Evolutionary conservation across 176 grass and related monocot species (phyloP).

Genomic region (Carex littledalei): DNA sequence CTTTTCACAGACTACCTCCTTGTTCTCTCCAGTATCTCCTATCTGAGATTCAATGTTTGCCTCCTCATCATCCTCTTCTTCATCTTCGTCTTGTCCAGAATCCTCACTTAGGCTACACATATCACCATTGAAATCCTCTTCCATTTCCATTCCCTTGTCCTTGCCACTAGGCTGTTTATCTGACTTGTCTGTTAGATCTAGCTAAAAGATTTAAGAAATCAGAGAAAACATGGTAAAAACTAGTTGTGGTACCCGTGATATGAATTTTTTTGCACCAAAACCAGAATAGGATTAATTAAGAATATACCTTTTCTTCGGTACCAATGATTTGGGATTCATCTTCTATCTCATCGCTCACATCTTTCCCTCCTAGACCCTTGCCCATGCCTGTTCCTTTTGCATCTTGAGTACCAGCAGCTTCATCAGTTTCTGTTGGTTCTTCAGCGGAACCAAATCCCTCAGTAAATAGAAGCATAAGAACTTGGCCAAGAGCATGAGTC

Average conservation of each 20-base stretch:
- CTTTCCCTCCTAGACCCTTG: slow-evolving; percentile 67
- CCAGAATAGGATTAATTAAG: background rate
- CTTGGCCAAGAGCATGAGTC: slow-evolving; percentile 60
- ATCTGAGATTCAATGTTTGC: slow-evolving; percentile 77
- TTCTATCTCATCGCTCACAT: slow-evolving; percentile 75
- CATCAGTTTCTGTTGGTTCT: slow-evolving; percentile 52
- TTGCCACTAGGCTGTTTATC: slow-evolving; percentile 56
- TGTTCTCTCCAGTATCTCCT: slow-evolving; percentile 71
- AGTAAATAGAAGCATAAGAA: slow-evolving; percentile 64
- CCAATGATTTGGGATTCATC: slow-evolving; percentile 68
- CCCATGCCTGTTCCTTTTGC: slow-evolving; percentile 92
- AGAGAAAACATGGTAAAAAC: background rate
- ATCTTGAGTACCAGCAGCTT: slow-evolving; percentile 43
- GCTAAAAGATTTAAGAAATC: slow-evolving; percentile 17
- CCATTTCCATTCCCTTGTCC: slow-evolving; percentile 68
- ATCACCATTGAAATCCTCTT: slow-evolving; percentile 55
- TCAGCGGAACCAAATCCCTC: slow-evolving; percentile 84
- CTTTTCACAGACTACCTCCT: slow-evolving; percentile 67
- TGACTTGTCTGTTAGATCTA: slow-evolving; percentile 47
- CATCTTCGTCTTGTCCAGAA: slow-evolving; percentile 44
- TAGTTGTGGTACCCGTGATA: background rate
- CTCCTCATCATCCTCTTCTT: slow-evolving; percentile 47
- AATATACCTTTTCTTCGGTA: slow-evolving; percentile 42
- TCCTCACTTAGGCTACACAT: slow-evolving; percentile 69
- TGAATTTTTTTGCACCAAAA: background rate